These are phyloP conservation scores for Pyrenula aspistea DNA, from an alignment of 495 filamentous ascomycete species.

Conservation along the genomic window DNA sequence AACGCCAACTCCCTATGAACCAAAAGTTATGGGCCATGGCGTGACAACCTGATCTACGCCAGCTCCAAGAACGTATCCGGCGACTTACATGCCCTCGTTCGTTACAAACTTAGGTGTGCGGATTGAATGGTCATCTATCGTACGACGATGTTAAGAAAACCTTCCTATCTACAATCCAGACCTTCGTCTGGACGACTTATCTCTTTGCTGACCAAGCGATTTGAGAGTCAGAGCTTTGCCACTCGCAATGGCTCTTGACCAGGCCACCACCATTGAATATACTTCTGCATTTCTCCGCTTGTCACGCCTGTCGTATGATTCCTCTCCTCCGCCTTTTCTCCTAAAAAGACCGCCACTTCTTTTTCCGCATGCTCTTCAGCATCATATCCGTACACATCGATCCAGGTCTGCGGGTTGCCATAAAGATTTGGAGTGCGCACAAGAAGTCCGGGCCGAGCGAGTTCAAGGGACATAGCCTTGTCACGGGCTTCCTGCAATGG, in stretches of 20 bases:
- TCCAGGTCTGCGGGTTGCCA: conserved; percentile 10
- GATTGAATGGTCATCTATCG: no score
- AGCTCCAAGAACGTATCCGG: no score
- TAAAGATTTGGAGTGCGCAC: conserved; percentile 16
- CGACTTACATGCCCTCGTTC: no score
- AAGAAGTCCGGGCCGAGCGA: conserved; percentile 11
- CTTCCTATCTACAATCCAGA: no score
- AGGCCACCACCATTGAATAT: conserved; percentile 1
- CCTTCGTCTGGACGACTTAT: no score
- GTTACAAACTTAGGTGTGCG: no score
- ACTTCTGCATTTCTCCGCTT: background rate
- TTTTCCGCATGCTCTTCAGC: conserved; percentile 14
- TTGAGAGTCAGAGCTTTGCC: conserved; percentile 4
- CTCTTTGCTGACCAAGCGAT: no score
- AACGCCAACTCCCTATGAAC: no score
- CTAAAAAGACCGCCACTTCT: conserved; percentile 8
- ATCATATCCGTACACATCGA: conserved; percentile 18
- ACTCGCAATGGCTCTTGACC: conserved; percentile 1
- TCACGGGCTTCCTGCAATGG: conserved; percentile 28
- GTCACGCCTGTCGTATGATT: background rate
- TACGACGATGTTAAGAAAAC: no score
- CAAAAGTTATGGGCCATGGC: no score
- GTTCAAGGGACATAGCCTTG: conserved; percentile 18
- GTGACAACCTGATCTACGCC: no score
- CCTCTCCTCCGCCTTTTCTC: conserved; percentile 4